Conservation (phyloP, 2,329 filamentous ascomycete species). For the Colletotrichum tabaci region DNA sequence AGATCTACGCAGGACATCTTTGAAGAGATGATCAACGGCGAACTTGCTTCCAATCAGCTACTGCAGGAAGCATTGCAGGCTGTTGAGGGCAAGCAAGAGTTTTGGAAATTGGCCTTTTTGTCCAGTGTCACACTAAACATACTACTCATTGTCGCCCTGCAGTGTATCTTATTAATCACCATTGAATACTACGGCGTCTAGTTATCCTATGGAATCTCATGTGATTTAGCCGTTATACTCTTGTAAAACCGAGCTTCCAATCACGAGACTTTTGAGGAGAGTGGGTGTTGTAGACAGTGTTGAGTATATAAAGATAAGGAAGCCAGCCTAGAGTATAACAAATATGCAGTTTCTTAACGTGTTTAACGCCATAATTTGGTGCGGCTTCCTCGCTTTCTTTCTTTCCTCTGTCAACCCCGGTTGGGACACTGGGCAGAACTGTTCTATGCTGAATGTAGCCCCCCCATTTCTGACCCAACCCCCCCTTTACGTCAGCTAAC, state of each 20-base stretch:
- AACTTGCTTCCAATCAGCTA: conserved; percentile 1
- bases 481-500: not conserved
- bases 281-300: not conserved
- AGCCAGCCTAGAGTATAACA: not conserved
- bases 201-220: too few relatives aligned
- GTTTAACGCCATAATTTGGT: not conserved
- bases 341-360: not conserved
- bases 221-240: too few relatives aligned
- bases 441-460: conserved; percentile 1
- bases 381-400: not conserved
- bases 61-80: not conserved
- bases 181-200: not conserved
- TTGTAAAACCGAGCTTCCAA: too few relatives aligned
- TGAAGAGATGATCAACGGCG: not conserved
- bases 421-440: not conserved
- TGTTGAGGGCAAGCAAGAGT: not conserved
- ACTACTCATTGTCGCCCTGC: not conserved
- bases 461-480: not conserved
- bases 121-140: not conserved
- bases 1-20: not conserved
- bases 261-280: too few relatives aligned
- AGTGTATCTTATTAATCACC: not conserved
- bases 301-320: not conserved
- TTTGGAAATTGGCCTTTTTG: not conserved
- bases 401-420: not conserved